Base-by-base conservation (phyloP, 108 stramenopile species). In the Skeletonema tropicum region DNA sequence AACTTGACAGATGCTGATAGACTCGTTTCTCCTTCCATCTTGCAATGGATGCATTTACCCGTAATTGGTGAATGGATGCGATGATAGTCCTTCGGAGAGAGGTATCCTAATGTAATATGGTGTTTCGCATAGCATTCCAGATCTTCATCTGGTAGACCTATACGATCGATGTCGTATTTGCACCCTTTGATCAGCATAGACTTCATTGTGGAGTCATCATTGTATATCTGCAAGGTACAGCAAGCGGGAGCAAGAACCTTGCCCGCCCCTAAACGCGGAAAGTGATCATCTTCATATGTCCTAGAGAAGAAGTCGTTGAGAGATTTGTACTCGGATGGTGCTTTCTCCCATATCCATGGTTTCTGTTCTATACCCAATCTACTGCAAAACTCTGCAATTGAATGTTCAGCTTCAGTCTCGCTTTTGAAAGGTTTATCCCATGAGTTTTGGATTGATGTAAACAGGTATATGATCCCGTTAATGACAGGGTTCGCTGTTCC, bases 251-350 rank as follows among this genome's bases (percentile, higher is more conserved):
- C 55, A 23, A 83, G 60, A 60, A 83, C 41, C 7, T 36, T 11
- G 14, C 67, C 83, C 10, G 38, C 0, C 6, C 74, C 74, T n/a
- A 83, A 19, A 8, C 11, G 6, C 13, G 83, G 83, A 46, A 70
- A 70, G 33, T 70, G 19, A 11, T 25, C 13, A 10, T 73, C 25
- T 9, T 73, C 42, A 65, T 79, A 83, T 1, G 78, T 69, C 32
- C 83, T 30, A 12, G 83, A 83, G 57, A 83, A 83, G 49, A 83
- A 83, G 39, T 83, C 83, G 64, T 83, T 83, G 38, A 83, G 74
- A 19, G 74, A 83, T 1, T 29, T 49, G 48, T 83, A 83, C 6
- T 74, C 61, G 8, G 33, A 3, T 0, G 32, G 17, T 6, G 21
- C 6, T 55, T 79, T 79, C 36, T 79, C 77, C 83, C 83, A 83